These are phyloP conservation scores for Populus pruinosa DNA, from an alignment of 345 rosid species.

Conservation along the genomic window DNA sequence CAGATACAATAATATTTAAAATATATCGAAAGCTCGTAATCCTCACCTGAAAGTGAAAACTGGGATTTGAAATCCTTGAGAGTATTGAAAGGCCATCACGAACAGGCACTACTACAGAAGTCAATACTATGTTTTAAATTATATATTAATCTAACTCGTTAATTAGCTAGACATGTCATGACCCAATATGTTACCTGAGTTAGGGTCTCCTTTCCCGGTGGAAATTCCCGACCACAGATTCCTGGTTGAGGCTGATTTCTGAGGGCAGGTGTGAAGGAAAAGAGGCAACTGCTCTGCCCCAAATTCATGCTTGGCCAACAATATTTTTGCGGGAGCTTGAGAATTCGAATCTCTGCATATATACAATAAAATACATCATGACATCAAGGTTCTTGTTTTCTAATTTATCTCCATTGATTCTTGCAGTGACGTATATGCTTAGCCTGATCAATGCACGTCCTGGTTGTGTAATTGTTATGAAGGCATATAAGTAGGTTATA, in stretches of 20 bases:
- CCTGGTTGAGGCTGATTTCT: conserved; percentile 17
- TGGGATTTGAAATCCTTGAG: conserved; percentile 33
- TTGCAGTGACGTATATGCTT: no score
- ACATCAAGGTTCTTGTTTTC: no score
- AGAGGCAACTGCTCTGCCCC: conserved; percentile 32
- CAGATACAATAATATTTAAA: no score
- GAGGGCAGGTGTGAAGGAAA: conserved; percentile 29
- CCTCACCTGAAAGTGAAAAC: conserved; percentile 53
- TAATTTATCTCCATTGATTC: no score
- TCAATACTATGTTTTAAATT: neutral
- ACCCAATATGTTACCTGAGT: conserved; percentile 17
- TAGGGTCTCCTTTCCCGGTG: neutral
- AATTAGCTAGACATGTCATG: no score
- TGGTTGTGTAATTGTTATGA: no score
- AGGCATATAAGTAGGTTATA: no score
- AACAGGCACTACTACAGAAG: conserved; percentile 23
- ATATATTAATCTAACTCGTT: neutral
- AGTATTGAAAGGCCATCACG: conserved; percentile 30
- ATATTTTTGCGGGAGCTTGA: conserved; percentile 6
- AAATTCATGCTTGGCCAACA: conserved; percentile 10
- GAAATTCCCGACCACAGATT: neutral
- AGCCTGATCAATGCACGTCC: no score
- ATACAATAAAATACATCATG: no score
- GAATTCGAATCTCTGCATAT: conserved; percentile 27
- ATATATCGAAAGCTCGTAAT: no score